A percentile compares a stretch with the other conserved stretches of the same genome.
phyloP scores from a whole-genome alignment of 148 eudicot species.

The Oxyria digyna region DNA sequence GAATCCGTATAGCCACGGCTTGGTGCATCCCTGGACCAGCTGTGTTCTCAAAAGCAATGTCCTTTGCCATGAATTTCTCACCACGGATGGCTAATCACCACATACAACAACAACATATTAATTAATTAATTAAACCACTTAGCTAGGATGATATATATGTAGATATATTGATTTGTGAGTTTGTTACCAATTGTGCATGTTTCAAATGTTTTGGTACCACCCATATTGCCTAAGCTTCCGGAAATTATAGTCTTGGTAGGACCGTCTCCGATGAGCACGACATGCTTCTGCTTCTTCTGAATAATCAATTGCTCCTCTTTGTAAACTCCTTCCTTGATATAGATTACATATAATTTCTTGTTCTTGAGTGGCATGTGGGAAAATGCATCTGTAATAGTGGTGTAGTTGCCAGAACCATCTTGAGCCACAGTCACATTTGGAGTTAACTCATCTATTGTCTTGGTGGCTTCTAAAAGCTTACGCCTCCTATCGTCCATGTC shows the following conservation, averaged over 20 bases:
- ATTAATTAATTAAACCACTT: neutral
- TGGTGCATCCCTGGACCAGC: slow-evolving; percentile 6
- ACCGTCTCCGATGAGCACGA: slow-evolving; percentile 2
- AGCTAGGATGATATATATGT: too few species aligned
- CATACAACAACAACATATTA: neutral
- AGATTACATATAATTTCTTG: neutral
- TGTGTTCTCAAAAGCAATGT: slow-evolving; percentile 3
- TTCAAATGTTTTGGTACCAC: neutral
- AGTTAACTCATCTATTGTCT: neutral
- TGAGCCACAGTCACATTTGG: neutral
- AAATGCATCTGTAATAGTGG: neutral
- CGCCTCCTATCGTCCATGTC: slow-evolving; percentile 3
- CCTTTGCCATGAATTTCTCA: slow-evolving; percentile 1
- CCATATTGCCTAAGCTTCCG: neutral
- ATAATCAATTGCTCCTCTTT: neutral
- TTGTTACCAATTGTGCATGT: neutral
- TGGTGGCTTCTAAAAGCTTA: neutral
- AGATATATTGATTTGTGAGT: neutral
- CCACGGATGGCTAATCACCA: neutral
- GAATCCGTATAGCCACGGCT: slow-evolving; percentile 5
- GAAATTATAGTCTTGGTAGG: slow-evolving; percentile 4
- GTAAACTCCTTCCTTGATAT: slow-evolving; percentile 5
- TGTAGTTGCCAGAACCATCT: slow-evolving; percentile 5
- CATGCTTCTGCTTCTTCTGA: neutral
- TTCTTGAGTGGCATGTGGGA: neutral